These are phyloP conservation scores for Wickerhamomyces sydowiorum DNA, from an alignment of 805 yeast species.

Conservation along the genomic window DNA sequence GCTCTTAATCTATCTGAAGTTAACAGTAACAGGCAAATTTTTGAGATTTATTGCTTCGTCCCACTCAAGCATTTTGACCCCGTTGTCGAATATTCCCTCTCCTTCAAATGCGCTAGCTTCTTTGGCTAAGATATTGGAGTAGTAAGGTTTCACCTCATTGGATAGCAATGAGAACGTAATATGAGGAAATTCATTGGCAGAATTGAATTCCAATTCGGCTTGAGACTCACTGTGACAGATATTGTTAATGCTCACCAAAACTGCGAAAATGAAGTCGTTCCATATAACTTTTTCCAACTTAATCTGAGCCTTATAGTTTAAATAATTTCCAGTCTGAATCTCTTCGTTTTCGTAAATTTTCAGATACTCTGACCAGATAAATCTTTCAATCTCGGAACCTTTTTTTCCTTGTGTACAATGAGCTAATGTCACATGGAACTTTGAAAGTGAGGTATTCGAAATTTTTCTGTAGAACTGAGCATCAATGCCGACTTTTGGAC, in stretches of 20 bases:
- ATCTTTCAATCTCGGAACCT: conserved; percentile 20
- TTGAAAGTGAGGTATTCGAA: conserved; percentile 37
- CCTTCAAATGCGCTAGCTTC: conserved; percentile 4
- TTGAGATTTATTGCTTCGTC: conserved; percentile 2
- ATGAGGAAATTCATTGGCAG: conserved; percentile 50
- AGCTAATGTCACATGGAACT: conserved; percentile 64
- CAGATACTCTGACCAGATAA: conserved; percentile 23
- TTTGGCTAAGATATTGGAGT: conserved; percentile 41
- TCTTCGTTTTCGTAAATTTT: conserved; percentile 5
- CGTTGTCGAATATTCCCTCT: conserved; percentile 9
- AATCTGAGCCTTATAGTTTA: conserved; percentile 30
- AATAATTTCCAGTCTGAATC: conserved; percentile 4
- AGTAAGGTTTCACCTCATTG: conserved; percentile 39
- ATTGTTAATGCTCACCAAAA: conserved; percentile 34
- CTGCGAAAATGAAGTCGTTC: conserved; percentile 47
- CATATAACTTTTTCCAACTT: conserved; percentile 40
- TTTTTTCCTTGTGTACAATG: conserved; percentile 35
- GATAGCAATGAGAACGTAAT: conserved; percentile 64
- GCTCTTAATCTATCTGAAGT: conserved; percentile 5
- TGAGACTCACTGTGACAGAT: conserved; percentile 6
- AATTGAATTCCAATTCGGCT: conserved; percentile 15
- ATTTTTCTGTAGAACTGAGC: conserved; percentile 1
- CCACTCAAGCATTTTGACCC: conserved; percentile 7
- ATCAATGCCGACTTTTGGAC: not conserved
- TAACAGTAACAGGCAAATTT: conserved; percentile 10